phyloP scores from a whole-genome alignment of 2,329 filamentous ascomycete species.

The Cytospora mali region DNA sequence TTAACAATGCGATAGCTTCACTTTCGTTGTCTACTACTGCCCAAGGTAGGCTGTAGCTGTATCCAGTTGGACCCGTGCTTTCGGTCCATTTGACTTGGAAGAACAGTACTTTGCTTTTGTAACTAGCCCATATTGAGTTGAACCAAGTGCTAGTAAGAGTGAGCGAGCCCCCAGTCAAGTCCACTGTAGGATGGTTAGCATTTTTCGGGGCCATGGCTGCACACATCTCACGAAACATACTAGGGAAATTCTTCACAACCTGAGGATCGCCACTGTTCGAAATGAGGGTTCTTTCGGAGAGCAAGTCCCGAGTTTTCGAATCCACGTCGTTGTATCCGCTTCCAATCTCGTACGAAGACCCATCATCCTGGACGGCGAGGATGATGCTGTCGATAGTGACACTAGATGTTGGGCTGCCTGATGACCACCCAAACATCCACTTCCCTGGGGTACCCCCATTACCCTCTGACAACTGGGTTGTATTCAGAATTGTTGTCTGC shows the following conservation, averaged over 20 bases:
- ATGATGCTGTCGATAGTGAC: background rate
- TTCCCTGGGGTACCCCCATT: background rate
- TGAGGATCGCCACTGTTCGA: background rate
- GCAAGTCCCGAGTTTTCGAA: background rate
- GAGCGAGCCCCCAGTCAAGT: background rate
- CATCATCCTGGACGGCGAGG: background rate
- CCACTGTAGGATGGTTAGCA: background rate
- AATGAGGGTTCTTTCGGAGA: background rate
- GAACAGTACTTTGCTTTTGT: background rate
- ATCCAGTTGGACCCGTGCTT: background rate
- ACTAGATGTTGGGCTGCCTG: too few relatives aligned
- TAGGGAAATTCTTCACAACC: background rate
- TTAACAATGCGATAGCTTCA: background rate
- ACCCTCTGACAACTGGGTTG: background rate
- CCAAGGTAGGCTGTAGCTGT: constrained; percentile 9
- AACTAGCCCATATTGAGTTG: background rate
- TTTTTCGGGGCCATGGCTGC: background rate
- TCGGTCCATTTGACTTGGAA: constrained; percentile 10
- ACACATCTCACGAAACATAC: background rate
- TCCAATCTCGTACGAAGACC: too few relatives aligned
- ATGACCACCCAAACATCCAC: background rate
- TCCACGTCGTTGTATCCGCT: too few relatives aligned
- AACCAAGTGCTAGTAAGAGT: background rate
- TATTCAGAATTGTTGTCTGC: background rate
- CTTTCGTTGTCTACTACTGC: background rate